These are phyloP conservation scores for Globisporangium parvum DNA, from an alignment of 352 stramenopile species.

Conservation along the genomic window DNA sequence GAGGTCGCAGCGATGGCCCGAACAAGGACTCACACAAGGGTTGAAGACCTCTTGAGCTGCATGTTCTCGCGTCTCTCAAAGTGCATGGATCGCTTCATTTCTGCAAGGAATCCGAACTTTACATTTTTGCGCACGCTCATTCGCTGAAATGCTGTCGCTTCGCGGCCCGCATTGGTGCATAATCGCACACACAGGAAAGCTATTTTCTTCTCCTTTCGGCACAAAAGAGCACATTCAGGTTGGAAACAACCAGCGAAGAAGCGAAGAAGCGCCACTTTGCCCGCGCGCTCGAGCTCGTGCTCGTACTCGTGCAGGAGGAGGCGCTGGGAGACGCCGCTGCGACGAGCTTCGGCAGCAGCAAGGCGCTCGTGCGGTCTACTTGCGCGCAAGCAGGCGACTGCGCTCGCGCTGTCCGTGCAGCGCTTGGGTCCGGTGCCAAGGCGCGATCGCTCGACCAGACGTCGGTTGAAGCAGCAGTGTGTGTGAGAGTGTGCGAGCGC, in stretches of 20 bases:
- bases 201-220: not conserved
- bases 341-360: too few relatives aligned
- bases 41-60: not conserved
- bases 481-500: too few relatives aligned
- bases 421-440: too few relatives aligned
- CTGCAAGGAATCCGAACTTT: not conserved
- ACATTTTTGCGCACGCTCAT: not conserved
- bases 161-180: not conserved
- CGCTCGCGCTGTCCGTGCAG: too few relatives aligned
- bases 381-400: too few relatives aligned
- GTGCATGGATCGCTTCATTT: not conserved
- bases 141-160: not conserved
- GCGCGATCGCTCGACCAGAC: too few relatives aligned
- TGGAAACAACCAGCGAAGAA: conserved; percentile 4
- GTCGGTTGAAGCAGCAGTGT: too few relatives aligned
- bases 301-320: not conserved
- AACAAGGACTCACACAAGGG: too few relatives aligned
- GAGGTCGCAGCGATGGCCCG: not conserved
- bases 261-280: conserved; percentile 4
- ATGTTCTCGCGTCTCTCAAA: not conserved
- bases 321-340: too few relatives aligned
- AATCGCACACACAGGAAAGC: not conserved
- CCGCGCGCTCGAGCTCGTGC: not conserved
- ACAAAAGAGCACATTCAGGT: not conserved
- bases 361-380: too few relatives aligned